phyloP scores from a whole-genome alignment of 148 eudicot species.

The Dianthus caryophyllus region DNA sequence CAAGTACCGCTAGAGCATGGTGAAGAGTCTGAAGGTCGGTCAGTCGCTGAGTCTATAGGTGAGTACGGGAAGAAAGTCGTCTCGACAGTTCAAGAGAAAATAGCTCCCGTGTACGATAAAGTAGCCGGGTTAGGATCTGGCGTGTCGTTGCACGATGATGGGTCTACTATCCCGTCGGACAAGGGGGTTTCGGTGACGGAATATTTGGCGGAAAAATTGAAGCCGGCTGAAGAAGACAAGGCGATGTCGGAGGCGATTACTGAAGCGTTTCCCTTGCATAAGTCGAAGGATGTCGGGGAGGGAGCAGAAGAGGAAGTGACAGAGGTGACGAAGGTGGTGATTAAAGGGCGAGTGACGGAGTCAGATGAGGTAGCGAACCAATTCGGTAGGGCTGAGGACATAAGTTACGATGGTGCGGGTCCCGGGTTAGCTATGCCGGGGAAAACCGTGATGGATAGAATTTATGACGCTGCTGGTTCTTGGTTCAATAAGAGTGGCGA shows the following conservation, averaged over 20 bases:
- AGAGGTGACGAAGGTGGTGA: slow-evolving; percentile 4
- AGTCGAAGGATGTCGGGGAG: slow-evolving; percentile 10
- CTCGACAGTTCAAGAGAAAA: slow-evolving; percentile 24
- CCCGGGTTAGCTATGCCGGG: slow-evolving; percentile 29
- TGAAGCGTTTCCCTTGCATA: slow-evolving; percentile 28
- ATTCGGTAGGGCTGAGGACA: slow-evolving; percentile 34
- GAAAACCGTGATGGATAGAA: slow-evolving; percentile 37
- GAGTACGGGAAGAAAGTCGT: slow-evolving; percentile 31
- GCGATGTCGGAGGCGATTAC: slow-evolving; percentile 49
- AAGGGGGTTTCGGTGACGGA: slow-evolving; percentile 52
- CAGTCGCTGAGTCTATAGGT: slow-evolving; percentile 13
- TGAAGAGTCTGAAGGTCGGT: slow-evolving; percentile 9
- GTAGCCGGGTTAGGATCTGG: slow-evolving; percentile 28
- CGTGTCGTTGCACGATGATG: slow-evolving; percentile 14
- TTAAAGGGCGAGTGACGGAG: slow-evolving; percentile 49
- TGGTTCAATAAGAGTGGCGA: slow-evolving; percentile 50
- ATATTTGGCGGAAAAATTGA: slow-evolving; percentile 55
- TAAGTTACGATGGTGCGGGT: slow-evolving; percentile 14
- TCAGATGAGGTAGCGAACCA: slow-evolving; percentile 47
- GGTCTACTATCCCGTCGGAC: slow-evolving; percentile 11
- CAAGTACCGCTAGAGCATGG: background rate
- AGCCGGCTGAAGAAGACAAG: slow-evolving; percentile 63
- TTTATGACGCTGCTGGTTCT: slow-evolving; percentile 37
- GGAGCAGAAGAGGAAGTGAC: background rate
- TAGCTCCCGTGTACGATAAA: slow-evolving; percentile 32